Evolutionary conservation across 441 rosid species (phyloP).

Genomic region (Jatropha multifida): DNA sequence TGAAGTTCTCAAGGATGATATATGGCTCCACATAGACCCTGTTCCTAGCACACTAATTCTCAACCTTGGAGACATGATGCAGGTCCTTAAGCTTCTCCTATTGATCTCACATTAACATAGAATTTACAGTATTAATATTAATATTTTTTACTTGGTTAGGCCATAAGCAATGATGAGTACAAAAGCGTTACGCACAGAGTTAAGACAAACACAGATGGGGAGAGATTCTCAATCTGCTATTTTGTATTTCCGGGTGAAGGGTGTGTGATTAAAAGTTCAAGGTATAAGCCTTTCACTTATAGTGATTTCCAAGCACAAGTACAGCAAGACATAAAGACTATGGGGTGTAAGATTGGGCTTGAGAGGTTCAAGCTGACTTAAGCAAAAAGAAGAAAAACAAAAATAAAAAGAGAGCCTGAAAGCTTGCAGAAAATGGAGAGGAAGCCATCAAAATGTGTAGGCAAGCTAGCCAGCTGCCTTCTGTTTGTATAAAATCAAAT

Average conservation of each 20-base stretch:
- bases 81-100: conserved; percentile 38
- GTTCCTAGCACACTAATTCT: conserved; percentile 46
- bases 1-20: conserved; percentile 51
- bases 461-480: no score
- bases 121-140: no score
- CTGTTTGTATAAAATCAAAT: no score
- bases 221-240: conserved; percentile 71
- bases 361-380: conserved; percentile 40
- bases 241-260: conserved; percentile 68
- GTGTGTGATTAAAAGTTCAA: conserved; percentile 53
- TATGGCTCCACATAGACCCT: conserved; percentile 56
- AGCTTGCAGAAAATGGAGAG: no score
- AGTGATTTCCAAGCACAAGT: conserved; percentile 62
- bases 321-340: conserved; percentile 48
- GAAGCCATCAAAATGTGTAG: no score
- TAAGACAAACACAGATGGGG: conserved; percentile 35
- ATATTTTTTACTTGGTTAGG: conserved; percentile 36
- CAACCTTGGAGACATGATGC: conserved; percentile 86
- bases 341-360: conserved; percentile 65
- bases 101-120: no score
- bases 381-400: not conserved
- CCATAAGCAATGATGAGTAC: conserved; percentile 62
- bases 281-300: conserved; percentile 69
- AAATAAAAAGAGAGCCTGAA: no score
- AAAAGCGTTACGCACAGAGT: conserved; percentile 68